Evolutionary conservation across 2,329 filamentous ascomycete genomes (phyloP).

Genomic region (Mycosphaerella arachidis): DNA sequence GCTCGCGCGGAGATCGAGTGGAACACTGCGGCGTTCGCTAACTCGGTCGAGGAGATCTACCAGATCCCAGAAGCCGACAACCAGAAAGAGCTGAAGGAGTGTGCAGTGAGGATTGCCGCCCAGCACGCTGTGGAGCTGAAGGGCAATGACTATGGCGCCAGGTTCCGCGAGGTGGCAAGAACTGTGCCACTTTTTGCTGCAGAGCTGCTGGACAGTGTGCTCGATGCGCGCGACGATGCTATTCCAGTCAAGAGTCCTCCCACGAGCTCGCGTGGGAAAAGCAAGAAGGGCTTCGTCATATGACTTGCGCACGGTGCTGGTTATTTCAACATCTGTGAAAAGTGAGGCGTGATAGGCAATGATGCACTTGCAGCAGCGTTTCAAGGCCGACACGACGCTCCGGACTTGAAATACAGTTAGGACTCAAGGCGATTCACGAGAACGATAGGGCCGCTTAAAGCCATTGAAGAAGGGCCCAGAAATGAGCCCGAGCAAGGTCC

Average conservation of each 20-base stretch:
- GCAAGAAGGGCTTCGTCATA: no score
- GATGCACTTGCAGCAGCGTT: no score
- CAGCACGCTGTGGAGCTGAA: background rate
- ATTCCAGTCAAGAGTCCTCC: background rate
- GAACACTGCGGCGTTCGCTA: background rate
- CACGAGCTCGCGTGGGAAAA: no score
- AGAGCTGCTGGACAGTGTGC: background rate
- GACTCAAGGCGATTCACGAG: no score
- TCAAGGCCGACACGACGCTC: no score
- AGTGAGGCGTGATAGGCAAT: no score
- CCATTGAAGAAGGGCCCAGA: no score
- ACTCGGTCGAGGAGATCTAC: conserved; percentile 3
- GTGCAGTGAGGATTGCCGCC: background rate
- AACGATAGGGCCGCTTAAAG: no score
- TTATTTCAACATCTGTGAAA: no score
- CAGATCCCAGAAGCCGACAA: background rate
- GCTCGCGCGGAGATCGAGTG: background rate
- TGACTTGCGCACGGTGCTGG: no score
- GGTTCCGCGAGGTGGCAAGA: background rate
- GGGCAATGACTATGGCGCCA: background rate
- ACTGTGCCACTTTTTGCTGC: background rate
- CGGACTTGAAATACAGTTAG: no score
- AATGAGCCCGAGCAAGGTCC: no score
- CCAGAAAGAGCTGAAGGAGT: background rate
- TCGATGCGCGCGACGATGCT: background rate